These are phyloP conservation scores for Penicillium bovifimosum DNA, from an alignment of 495 filamentous ascomycete genomes.

Conservation along the genomic window DNA sequence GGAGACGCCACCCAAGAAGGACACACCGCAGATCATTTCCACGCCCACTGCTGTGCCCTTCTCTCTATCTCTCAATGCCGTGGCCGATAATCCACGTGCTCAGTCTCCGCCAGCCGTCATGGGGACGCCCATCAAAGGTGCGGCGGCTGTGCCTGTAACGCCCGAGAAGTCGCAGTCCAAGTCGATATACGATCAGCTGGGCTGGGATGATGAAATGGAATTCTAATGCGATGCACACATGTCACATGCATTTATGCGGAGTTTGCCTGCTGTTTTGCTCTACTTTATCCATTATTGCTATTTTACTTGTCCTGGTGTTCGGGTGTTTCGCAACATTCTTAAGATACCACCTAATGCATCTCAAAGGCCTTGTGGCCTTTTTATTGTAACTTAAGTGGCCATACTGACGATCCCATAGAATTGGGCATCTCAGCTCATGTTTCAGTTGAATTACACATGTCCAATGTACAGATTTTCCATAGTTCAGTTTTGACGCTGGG, in stretches of 20 bases:
- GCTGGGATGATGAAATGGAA: slow-evolving; percentile 65
- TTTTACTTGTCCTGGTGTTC: not conserved
- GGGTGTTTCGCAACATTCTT: no score
- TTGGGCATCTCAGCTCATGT: not conserved
- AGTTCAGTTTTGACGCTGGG: not conserved
- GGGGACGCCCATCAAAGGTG: slow-evolving; percentile 22
- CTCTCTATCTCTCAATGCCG: not conserved
- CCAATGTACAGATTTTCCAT: not conserved
- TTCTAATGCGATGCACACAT: slow-evolving; percentile 25
- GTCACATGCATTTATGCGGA: slow-evolving; percentile 1
- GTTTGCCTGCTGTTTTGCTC: not conserved
- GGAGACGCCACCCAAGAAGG: slow-evolving; percentile 40
- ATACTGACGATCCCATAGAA: no score
- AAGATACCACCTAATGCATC: no score
- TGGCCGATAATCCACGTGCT: slow-evolving; percentile 3
- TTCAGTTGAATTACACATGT: not conserved
- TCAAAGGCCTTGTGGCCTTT: no score
- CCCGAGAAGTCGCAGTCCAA: slow-evolving; percentile 42
- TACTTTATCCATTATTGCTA: not conserved
- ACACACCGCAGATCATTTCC: slow-evolving; percentile 6
- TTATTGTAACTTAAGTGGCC: no score
- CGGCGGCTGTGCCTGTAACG: slow-evolving; percentile 28
- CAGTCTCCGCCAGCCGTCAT: slow-evolving; percentile 17
- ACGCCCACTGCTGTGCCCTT: slow-evolving; percentile 9
- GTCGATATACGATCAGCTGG: slow-evolving; percentile 63